Percentiles rank a stretch among this genome's conserved stretches.
Conservation (phyloP, 495 filamentous ascomycete genomes). For the Talaromyces proteolyticus region DNA sequence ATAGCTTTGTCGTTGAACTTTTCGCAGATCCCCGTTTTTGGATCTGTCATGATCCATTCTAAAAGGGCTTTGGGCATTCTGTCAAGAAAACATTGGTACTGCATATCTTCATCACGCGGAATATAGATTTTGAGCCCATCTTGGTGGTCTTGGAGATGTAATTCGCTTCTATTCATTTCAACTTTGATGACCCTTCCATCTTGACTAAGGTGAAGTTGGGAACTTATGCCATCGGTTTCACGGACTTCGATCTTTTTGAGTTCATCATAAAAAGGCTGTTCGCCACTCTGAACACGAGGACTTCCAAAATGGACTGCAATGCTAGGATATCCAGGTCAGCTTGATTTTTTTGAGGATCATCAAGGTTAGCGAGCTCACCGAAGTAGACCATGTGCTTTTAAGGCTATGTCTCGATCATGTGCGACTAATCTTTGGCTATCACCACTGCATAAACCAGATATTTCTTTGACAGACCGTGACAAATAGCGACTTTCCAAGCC, state of each 20-base stretch:
- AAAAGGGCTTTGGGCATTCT: slow-evolving; percentile 22
- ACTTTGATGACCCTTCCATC: slow-evolving; percentile 16
- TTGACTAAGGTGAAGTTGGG: slow-evolving; percentile 15
- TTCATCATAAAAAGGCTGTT: slow-evolving; percentile 17
- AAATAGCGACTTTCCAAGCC: slow-evolving; percentile 25
- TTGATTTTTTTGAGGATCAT: not conserved
- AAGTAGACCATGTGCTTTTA: slow-evolving; percentile 30
- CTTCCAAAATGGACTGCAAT: slow-evolving; percentile 27
- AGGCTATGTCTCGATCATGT: slow-evolving; percentile 16
- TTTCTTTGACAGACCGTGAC: slow-evolving; percentile 26
- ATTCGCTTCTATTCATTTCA: slow-evolving; percentile 10
- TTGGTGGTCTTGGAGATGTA: slow-evolving; percentile 24
- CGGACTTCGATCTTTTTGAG: slow-evolving; percentile 15
- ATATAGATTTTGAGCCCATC: slow-evolving; percentile 28
- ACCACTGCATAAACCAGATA: slow-evolving; percentile 17
- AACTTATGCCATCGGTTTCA: slow-evolving; percentile 24
- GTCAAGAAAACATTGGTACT: slow-evolving; percentile 25
- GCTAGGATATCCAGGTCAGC: not conserved
- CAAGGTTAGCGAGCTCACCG: slow-evolving; percentile 16
- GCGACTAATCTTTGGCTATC: slow-evolving; percentile 12
- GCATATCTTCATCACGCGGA: slow-evolving; percentile 20
- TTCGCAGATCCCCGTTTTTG: slow-evolving; percentile 13
- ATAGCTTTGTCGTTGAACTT: slow-evolving; percentile 7
- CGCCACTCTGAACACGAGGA: slow-evolving; percentile 13
- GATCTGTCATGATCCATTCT: slow-evolving; percentile 27